phyloP scores from a whole-genome alignment of 2,329 filamentous ascomycete genomes.

The Aphanocladium album region DNA sequence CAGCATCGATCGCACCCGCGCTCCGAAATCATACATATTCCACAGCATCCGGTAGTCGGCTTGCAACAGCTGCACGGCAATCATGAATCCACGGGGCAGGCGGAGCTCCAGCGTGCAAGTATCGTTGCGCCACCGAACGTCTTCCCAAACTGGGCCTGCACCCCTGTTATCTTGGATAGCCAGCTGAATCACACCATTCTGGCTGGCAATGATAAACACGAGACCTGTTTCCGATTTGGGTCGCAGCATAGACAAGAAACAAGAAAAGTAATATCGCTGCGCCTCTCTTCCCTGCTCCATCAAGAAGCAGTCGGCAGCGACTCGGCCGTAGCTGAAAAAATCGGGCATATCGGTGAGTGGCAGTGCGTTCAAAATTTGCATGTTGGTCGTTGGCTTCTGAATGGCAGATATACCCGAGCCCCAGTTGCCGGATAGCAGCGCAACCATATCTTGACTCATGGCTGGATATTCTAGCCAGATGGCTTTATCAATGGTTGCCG shows the following conservation, averaged over 20 bases:
- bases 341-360: conserved; percentile 70
- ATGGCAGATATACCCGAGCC: conserved; percentile 44
- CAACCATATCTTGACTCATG: conserved; percentile 65
- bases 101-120: conserved; percentile 61
- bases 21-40: conserved; percentile 81
- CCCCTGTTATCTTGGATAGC: conserved; percentile 65
- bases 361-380: conserved; percentile 61
- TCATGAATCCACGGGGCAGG: conserved; percentile 69
- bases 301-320: conserved; percentile 68
- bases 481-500: conserved; percentile 71
- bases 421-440: conserved; percentile 61
- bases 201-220: conserved; percentile 70
- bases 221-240: conserved; percentile 64
- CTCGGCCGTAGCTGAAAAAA: conserved; percentile 73
- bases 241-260: conserved; percentile 70
- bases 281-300: conserved; percentile 67
- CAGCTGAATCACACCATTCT: conserved; percentile 72
- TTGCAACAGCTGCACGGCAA: conserved; percentile 67
- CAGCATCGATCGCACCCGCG: conserved; percentile 67
- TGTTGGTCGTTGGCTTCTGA: conserved; percentile 41
- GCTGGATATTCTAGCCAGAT: conserved; percentile 78
- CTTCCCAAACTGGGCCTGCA: conserved; percentile 70
- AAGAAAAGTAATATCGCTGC: conserved; percentile 65
- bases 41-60: conserved; percentile 74
- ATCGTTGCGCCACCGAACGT: conserved; percentile 73